Percentiles rank a stretch among this genome's conserved stretches.
Evolutionary conservation across 306 rosid genomes (phyloP).

Genomic region (Macrotyloma uniflorum): DNA sequence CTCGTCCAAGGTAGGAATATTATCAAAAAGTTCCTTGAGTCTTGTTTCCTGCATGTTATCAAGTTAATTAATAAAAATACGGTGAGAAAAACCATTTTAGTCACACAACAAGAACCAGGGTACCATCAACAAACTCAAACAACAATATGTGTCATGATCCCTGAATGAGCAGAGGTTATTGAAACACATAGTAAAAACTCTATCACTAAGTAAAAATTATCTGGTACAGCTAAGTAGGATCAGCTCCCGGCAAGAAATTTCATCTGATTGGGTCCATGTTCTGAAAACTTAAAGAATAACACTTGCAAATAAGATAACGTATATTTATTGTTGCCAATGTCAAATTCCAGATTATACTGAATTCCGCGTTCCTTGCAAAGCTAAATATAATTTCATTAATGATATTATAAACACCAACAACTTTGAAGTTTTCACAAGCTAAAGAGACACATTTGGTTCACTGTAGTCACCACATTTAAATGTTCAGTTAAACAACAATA

Average conservation of each 20-base stretch:
- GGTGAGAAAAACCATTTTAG: constrained; percentile 27
- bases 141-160: constrained; percentile 17
- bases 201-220: constrained; percentile 6
- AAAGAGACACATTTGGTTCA: neutral
- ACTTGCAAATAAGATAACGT: neutral
- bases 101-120: constrained; percentile 18
- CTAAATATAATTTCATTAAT: constrained; percentile 7
- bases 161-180: constrained; percentile 30
- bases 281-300: neutral
- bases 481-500: neutral
- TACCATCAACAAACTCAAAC: constrained; percentile 28
- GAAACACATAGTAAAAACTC: constrained; percentile 7
- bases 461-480: neutral
- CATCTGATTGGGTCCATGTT: constrained; percentile 15
- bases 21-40: constrained; percentile 80
- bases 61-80: constrained; percentile 10
- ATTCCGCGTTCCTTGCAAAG: constrained; percentile 4
- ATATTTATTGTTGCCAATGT: neutral
- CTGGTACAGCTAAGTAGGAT: constrained; percentile 25
- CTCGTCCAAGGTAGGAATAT: constrained; percentile 86
- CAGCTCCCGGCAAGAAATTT: constrained; percentile 20
- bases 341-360: neutral
- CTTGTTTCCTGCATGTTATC: constrained; percentile 75
- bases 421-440: constrained; percentile 6
- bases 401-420: neutral